Conservation (phyloP, 345 rosid genomes). For the Populus davidiana region DNA sequence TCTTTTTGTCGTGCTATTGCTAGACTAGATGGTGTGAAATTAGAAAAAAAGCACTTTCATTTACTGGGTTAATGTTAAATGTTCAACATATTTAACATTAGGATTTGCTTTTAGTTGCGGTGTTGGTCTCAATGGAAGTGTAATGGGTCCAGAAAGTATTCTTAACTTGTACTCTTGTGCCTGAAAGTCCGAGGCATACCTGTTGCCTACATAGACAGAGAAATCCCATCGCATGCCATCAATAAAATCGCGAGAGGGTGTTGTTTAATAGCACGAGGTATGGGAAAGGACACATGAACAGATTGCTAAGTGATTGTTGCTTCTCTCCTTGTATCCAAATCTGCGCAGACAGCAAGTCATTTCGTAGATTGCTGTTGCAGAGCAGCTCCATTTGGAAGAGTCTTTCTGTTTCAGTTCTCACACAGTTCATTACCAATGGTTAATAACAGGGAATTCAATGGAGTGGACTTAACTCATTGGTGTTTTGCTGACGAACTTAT, state of each 20-base stretch:
- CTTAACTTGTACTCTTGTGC: conserved; percentile 73
- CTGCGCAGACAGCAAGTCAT: neutral
- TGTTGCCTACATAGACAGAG: conserved; percentile 69
- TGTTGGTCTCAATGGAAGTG: conserved; percentile 34
- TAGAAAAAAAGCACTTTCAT: neutral
- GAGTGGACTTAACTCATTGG: too few species aligned
- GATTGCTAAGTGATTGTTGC: neutral
- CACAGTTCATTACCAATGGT: too few species aligned
- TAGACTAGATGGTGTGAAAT: neutral
- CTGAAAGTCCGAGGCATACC: conserved; percentile 50
- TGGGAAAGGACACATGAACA: neutral
- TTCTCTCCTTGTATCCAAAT: neutral
- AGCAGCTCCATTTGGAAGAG: neutral
- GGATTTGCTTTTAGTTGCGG: conserved; percentile 35
- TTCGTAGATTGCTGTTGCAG: neutral
- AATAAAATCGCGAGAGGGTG: neutral
- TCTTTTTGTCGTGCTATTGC: neutral
- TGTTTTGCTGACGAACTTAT: neutral
- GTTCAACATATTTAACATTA: neutral
- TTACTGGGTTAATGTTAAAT: neutral
- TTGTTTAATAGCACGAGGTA: neutral
- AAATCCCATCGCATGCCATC: conserved; percentile 50
- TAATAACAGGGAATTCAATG: too few species aligned
- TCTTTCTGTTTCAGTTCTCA: neutral
- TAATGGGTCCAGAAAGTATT: conserved; percentile 35